Percentiles rank a stretch among this genome's conserved stretches.
These are phyloP conservation scores for Cytospora mali DNA, from an alignment of 2,329 filamentous ascomycete species.

Conservation along the genomic window DNA sequence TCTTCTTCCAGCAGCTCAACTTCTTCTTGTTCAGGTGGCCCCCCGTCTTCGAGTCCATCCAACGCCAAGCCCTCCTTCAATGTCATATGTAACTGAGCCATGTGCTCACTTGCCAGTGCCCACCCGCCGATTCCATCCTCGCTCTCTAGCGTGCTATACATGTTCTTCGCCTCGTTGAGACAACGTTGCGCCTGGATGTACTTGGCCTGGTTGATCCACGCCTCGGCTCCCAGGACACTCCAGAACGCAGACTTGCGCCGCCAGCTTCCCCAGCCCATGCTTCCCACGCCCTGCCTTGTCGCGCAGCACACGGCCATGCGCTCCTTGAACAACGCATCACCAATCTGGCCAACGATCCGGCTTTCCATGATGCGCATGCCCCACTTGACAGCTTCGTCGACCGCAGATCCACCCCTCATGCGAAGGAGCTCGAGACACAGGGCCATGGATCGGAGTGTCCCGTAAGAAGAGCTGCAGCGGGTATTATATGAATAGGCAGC, in stretches of 20 bases:
- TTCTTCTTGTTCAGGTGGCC: conserved; percentile 39
- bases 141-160: conserved; percentile 54
- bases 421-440: conserved; percentile 80
- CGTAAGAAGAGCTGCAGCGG: conserved; percentile 77
- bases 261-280: conserved; percentile 69
- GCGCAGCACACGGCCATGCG: conserved; percentile 83
- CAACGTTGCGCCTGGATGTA: conserved; percentile 77
- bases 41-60: conserved; percentile 31
- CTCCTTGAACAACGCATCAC: conserved; percentile 83
- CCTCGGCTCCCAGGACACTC: conserved; percentile 80
- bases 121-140: conserved; percentile 58
- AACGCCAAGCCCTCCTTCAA: conserved; percentile 51
- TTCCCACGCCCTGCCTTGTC: conserved; percentile 68
- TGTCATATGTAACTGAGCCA: conserved; percentile 53
- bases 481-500: conserved; percentile 92
- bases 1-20: conserved; percentile 50
- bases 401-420: conserved; percentile 74
- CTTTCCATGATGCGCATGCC: conserved; percentile 78
- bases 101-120: conserved; percentile 52
- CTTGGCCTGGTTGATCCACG: conserved; percentile 79
- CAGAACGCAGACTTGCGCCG: conserved; percentile 87
- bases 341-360: conserved; percentile 71
- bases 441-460: conserved; percentile 75
- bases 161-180: conserved; percentile 67
- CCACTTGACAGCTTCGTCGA: conserved; percentile 89